phyloP scores from a whole-genome alignment of 2,329 filamentous ascomycete genomes.

The Raffaelea deltoideospora region DNA sequence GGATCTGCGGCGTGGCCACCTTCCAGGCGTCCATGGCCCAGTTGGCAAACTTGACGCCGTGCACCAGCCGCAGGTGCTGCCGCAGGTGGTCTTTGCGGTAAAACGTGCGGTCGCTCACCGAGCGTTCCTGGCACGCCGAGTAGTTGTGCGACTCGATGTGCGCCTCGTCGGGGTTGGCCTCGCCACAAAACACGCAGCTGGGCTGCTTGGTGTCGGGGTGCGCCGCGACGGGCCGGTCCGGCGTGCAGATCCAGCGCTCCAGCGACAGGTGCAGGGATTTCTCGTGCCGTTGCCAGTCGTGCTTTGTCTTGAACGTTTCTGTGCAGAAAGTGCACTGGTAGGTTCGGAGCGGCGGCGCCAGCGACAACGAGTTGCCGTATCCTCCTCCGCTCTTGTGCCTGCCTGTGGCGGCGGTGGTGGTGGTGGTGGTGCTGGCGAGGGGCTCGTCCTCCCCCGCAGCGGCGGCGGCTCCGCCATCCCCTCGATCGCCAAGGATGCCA shows the following conservation, averaged over 20 bases:
- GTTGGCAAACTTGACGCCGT: conserved; percentile 42
- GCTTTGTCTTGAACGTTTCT: conserved; percentile 51
- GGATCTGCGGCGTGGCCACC: conserved; percentile 42
- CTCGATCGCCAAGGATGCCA: too few relatives aligned
- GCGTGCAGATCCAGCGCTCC: conserved; percentile 50
- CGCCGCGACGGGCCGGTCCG: conserved; percentile 37
- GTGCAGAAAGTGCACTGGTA: conserved; percentile 57
- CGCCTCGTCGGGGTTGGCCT: conserved; percentile 35
- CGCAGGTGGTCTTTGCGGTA: conserved; percentile 54
- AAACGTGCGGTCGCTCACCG: conserved; percentile 45
- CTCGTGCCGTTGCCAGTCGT: conserved; percentile 58
- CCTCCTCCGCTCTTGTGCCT: too few relatives aligned
- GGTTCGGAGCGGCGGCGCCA: conserved; percentile 33
- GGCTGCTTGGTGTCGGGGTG: conserved; percentile 43
- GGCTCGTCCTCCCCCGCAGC: too few relatives aligned
- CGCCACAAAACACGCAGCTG: conserved; percentile 44
- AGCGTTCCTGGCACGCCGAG: conserved; percentile 51
- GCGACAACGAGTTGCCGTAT: conserved; percentile 8
- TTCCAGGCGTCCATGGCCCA: conserved; percentile 55
- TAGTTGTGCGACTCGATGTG: conserved; percentile 46
- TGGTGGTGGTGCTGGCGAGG: too few relatives aligned
- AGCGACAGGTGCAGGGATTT: conserved; percentile 51
- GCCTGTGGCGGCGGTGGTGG: too few relatives aligned
- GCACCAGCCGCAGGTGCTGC: conserved; percentile 48
- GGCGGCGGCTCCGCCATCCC: too few relatives aligned